These are phyloP conservation scores for Elongisporangium prolatum DNA, from an alignment of 352 stramenopile genomes.

Conservation along the genomic window DNA sequence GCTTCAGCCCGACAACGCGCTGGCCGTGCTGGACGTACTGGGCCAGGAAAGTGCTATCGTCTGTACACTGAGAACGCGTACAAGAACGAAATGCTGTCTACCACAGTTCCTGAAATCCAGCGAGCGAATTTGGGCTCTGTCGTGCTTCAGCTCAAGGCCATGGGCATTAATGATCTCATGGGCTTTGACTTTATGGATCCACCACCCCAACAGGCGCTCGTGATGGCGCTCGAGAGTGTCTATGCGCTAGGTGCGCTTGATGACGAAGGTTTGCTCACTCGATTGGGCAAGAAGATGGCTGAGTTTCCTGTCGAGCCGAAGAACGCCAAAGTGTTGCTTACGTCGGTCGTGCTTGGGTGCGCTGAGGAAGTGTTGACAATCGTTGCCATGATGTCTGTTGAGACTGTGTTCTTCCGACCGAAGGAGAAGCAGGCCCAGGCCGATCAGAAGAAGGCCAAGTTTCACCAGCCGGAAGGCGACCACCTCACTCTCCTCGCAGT, in stretches of 20 bases:
- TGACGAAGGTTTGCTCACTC: conserved; percentile 91
- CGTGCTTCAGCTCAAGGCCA: conserved; percentile 99
- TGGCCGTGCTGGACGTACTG: conserved; percentile 96
- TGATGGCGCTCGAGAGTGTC: conserved; percentile 97
- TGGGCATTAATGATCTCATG: conserved; percentile 99
- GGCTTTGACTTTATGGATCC: conserved; percentile 99
- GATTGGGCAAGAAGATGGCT: conserved; percentile 98
- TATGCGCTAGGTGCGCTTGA: conserved; percentile 97
- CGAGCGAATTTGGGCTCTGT: conserved; percentile 97
- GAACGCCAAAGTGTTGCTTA: conserved; percentile 98
- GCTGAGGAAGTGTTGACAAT: conserved; percentile 99
- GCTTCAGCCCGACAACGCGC: conserved; percentile 96
- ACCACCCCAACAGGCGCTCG: conserved; percentile 94
- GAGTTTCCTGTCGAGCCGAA: conserved; percentile 99
- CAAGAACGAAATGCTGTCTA: conserved; percentile 96
- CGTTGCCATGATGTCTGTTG: conserved; percentile 97
- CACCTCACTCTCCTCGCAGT: conserved; percentile 97
- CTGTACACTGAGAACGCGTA: conserved; percentile 99
- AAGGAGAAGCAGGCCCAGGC: conserved; percentile 98
- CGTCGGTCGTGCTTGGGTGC: conserved; percentile 96
- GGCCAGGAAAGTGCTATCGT: conserved; percentile 98
- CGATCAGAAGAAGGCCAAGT: conserved; percentile 99
- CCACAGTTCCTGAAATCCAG: conserved; percentile 99
- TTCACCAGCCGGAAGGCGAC: conserved; percentile 98
- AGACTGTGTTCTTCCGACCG: conserved; percentile 98